A percentile compares a stretch with the other conserved stretches of the same genome.
Evolutionary conservation across 768 basidiomycete species (phyloP).

Genomic region (Rhodosporidiobolus odoratus): DNA sequence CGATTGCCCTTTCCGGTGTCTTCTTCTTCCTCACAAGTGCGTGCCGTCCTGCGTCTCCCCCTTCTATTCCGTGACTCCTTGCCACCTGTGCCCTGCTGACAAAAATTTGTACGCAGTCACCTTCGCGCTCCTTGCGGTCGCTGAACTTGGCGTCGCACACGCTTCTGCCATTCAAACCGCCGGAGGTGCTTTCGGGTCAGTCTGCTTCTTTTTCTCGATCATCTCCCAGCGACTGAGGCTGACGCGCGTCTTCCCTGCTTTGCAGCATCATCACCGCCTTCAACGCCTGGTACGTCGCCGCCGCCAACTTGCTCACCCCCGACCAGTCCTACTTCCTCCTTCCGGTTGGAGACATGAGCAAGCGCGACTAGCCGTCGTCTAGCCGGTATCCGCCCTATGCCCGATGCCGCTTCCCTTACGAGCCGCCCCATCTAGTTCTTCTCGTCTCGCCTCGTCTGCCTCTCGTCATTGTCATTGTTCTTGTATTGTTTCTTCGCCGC

Average conservation of each 20-base stretch:
- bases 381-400: background rate
- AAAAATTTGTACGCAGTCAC: conserved; percentile 35
- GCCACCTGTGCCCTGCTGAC: too few species aligned
- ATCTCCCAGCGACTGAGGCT: conserved; percentile 40
- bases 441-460: too few species aligned
- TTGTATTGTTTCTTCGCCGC: too few species aligned
- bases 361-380: conserved; percentile 11
- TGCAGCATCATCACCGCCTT: conserved; percentile 42
- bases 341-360: conserved; percentile 45
- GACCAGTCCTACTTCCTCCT: conserved; percentile 45
- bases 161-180: conserved; percentile 40
- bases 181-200: conserved; percentile 46
- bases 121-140: conserved; percentile 34
- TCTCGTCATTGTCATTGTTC: too few species aligned
- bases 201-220: background rate
- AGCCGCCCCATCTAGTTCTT: too few species aligned
- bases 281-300: conserved; percentile 43
- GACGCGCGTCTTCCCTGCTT: conserved; percentile 45
- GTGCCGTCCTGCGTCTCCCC: background rate
- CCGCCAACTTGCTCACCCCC: conserved; percentile 47
- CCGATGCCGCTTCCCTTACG: too few species aligned
- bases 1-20: conserved; percentile 46
- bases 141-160: conserved; percentile 41
- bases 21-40: conserved; percentile 48
- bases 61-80: too few species aligned